Evolutionary conservation across 768 basidiomycete genomes (phyloP), one percentile per base, ranked within the genome.

Genomic region (Gautieria morchelliformis): DNA sequence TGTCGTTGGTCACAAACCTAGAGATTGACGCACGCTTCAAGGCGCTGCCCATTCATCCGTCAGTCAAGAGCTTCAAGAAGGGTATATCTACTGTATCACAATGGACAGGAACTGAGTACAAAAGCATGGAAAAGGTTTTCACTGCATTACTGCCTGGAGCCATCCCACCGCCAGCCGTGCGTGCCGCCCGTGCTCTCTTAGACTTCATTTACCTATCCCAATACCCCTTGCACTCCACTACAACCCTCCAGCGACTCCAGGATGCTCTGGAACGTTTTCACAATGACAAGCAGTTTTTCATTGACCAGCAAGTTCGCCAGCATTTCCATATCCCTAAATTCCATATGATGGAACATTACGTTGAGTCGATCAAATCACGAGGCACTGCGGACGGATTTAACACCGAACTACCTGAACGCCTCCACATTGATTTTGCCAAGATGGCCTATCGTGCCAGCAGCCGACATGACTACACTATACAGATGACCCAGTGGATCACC

Each of bases 71-170:
- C 44, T 78, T 79, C 67, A 69, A 67, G 35, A 72, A 71, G 8
- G 76, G 77, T 0, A 75, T 80, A 17, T 73, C 70, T 0, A 33
- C 59, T 0, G 61, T 74, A 0, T 66, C 71, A 9, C 75, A 78
- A 56, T 74, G 72, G 73, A 76, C 75, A 0, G 77, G 76, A 1
- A 67, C 61, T 0, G 75, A 80, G 60, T 66, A 71, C 55, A 73
- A 75, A 49, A 45, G 60, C 15, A 72, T 75, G 67, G 64, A 71
- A 54, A 63, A 67, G 35, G 65, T 71, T 3, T 71, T 74, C 52
- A 20, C 71, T 2, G 67, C 64, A 0, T 62, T 70, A 1, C n/a
- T 77, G 0, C 66, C 68, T 3, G 68, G 68, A n/a, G n/a, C n/a
- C n/a, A n/a, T n/a, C 6, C 59, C 17, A 12, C 60, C 42, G 5